Evolutionary conservation across 148 eudicot species (phyloP).

Genomic region (Vaccinium corymbosum): DNA sequence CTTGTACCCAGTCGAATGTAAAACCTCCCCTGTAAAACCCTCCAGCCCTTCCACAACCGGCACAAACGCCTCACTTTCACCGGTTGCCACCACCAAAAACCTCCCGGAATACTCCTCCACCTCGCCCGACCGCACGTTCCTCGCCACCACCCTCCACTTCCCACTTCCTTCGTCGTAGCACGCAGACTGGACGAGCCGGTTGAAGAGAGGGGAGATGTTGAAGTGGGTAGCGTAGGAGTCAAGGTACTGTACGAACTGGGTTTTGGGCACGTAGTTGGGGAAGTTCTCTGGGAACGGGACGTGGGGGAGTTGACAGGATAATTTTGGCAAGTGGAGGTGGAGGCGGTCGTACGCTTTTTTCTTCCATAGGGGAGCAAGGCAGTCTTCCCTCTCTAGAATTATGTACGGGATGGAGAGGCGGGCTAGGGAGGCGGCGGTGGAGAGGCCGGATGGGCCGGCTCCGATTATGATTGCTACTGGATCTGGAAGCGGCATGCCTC

Average conservation of each 20-base stretch:
- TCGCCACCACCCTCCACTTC: constrained; percentile 46
- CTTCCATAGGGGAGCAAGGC: constrained; percentile 65
- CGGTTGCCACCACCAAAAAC: constrained; percentile 77
- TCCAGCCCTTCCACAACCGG: constrained; percentile 60
- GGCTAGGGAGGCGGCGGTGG: constrained; percentile 59
- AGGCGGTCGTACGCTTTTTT: constrained; percentile 69
- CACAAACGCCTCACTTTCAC: constrained; percentile 48
- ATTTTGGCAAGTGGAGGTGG: constrained; percentile 66
- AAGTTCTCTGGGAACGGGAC: constrained; percentile 29
- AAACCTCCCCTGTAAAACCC: constrained; percentile 46
- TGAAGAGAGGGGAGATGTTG: constrained; percentile 44
- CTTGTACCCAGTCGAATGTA: constrained; percentile 59
- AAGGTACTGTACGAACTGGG: constrained; percentile 47
- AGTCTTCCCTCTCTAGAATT: constrained; percentile 64
- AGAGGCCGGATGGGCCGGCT: constrained; percentile 74
- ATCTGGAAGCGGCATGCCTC: neutral
- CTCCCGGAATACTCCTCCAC: constrained; percentile 48
- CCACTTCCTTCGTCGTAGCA: constrained; percentile 24
- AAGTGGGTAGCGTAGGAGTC: constrained; percentile 56
- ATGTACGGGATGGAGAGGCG: constrained; percentile 49
- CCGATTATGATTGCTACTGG: constrained; percentile 51
- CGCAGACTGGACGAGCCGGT: constrained; percentile 42
- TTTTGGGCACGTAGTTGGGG: constrained; percentile 46
- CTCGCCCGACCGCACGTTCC: constrained; percentile 11
- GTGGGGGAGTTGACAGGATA: constrained; percentile 52